Conservation (phyloP, 108 stramenopile genomes). For the Seminavis robusta region DNA sequence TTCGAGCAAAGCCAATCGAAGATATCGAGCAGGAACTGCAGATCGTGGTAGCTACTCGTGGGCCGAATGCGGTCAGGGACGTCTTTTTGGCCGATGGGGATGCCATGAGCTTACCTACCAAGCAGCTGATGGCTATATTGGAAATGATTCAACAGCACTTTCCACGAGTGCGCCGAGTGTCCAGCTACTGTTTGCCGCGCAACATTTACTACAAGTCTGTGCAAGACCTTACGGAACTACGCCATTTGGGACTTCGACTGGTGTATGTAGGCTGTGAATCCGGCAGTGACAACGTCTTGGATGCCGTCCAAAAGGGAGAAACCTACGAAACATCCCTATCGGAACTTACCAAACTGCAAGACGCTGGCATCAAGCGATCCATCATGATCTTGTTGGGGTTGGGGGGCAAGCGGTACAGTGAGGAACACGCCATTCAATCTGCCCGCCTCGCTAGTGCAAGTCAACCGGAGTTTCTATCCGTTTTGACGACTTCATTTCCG, state of each 20-base stretch:
- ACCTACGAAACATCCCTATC: constrained; percentile 7
- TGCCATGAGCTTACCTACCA: constrained; percentile 17
- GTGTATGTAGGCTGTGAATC: constrained; percentile 24
- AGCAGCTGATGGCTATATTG: not conserved
- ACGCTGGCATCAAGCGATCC: constrained; percentile 19
- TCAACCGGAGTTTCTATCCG: constrained; percentile 14
- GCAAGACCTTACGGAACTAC: constrained; percentile 3
- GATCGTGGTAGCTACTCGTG: not conserved
- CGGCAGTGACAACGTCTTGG: constrained; percentile 10
- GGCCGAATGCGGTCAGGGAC: constrained; percentile 5
- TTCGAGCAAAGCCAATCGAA: constrained; percentile 9
- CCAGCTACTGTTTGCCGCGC: constrained; percentile 15
- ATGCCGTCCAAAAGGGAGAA: constrained; percentile 12
- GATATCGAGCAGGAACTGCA: constrained; percentile 8
- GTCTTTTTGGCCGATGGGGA: constrained; percentile 24
- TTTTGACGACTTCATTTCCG: constrained; percentile 20
- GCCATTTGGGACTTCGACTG: not conserved
- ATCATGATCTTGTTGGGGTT: constrained; percentile 18
- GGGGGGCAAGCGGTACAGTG: not conserved
- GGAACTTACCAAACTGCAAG: constrained; percentile 5
- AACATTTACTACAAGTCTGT: constrained; percentile 9
- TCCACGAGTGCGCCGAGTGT: constrained; percentile 7
- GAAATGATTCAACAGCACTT: constrained; percentile 3
- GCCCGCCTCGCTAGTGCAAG: constrained; percentile 9
- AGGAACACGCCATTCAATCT: constrained; percentile 2